phyloP scores from a whole-genome alignment of 2,329 filamentous ascomycete species.

The Penicillium oxalicum region DNA sequence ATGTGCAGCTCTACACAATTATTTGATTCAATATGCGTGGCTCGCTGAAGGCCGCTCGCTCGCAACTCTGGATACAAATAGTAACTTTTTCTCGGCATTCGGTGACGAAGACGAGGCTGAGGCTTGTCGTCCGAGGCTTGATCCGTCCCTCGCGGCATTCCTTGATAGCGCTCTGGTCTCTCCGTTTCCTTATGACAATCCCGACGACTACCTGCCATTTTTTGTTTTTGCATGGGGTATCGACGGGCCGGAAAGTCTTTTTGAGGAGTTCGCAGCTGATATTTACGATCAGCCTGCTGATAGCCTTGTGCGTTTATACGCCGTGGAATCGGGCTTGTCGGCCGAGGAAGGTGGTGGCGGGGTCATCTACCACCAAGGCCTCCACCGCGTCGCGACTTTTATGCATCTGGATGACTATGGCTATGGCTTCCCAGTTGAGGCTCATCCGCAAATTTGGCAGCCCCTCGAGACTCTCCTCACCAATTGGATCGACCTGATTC shows the following conservation, averaged over 20 bases:
- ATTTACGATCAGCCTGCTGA: constrained; percentile 15
- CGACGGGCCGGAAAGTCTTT: constrained; percentile 12
- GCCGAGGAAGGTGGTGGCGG: constrained; percentile 19
- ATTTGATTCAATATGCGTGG: constrained; percentile 25
- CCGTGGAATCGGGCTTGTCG: constrained; percentile 9
- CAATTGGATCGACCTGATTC: constrained; percentile 21
- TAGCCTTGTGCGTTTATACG: constrained; percentile 21
- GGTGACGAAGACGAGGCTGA: constrained; percentile 18
- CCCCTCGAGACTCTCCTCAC: constrained; percentile 22
- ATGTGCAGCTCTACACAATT: constrained; percentile 30
- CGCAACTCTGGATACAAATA: constrained; percentile 12
- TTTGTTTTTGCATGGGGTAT: constrained; percentile 23
- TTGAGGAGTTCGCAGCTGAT: constrained; percentile 20
- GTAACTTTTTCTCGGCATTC: constrained; percentile 18
- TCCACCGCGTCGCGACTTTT: constrained; percentile 10
- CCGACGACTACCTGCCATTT: constrained; percentile 5
- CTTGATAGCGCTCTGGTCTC: constrained; percentile 14
- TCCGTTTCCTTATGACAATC: constrained; percentile 7
- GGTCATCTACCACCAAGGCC: constrained; percentile 25
- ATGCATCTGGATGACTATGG: constrained; percentile 8
- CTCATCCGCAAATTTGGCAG: constrained; percentile 16
- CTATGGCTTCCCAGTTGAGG: constrained; percentile 12
- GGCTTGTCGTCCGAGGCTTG: constrained; percentile 19
- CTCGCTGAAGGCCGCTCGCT: constrained; percentile 18
- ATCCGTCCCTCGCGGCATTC: constrained; percentile 22